phyloP scores from a whole-genome alignment of 345 rosid species.

The Eucalyptus caleyi region DNA sequence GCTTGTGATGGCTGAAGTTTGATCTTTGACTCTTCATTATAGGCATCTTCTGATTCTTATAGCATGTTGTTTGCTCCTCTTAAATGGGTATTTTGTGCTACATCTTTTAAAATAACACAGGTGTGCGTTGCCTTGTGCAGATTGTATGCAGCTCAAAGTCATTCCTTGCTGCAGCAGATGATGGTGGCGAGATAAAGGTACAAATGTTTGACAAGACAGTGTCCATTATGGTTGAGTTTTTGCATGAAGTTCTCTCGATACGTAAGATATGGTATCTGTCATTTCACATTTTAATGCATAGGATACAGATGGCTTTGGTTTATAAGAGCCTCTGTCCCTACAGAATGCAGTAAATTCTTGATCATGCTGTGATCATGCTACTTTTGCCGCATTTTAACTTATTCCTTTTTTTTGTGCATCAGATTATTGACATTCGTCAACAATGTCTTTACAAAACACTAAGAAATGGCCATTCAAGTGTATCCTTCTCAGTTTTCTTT shows the following conservation, averaged over 20 bases:
- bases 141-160: constrained; percentile 59
- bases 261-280: neutral
- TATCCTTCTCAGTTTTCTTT: constrained; percentile 31
- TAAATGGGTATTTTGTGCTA: neutral
- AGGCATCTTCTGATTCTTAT: neutral
- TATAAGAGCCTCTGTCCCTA: neutral
- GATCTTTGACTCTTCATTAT: neutral
- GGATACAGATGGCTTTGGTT: neutral
- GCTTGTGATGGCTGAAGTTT: neutral
- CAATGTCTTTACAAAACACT: constrained; percentile 66
- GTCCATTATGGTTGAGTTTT: neutral
- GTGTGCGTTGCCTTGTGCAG: constrained; percentile 13
- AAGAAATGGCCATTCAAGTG: constrained; percentile 82
- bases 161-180: constrained; percentile 86
- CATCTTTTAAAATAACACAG: neutral
- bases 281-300: neutral
- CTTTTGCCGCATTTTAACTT: neutral
- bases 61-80: neutral
- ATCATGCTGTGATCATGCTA: constrained; percentile 69
- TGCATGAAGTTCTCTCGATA: neutral
- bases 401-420: neutral
- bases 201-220: neutral
- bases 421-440: constrained; percentile 75
- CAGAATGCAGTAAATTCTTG: neutral
- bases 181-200: constrained; percentile 84